A percentile compares a stretch with the other conserved stretches of the same genome.
phyloP scores from a whole-genome alignment of 306 rosid genomes.

The Psophocarpus tetragonolobus region DNA sequence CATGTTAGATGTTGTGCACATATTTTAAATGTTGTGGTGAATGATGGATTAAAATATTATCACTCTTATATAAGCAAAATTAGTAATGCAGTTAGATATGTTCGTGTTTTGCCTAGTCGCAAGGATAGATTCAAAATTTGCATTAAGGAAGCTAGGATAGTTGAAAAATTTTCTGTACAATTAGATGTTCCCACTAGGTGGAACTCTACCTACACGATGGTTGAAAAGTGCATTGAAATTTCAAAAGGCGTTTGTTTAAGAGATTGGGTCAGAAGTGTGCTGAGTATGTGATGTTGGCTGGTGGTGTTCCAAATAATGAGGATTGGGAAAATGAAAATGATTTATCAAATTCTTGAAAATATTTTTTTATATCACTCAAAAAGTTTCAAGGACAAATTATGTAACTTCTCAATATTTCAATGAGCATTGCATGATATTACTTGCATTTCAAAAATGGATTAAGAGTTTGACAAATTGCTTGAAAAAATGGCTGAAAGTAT shows the following conservation, averaged over 20 bases:
- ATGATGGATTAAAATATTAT: background rate
- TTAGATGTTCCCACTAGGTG: slow-evolving; percentile 9
- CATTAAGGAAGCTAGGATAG: background rate
- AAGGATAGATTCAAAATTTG: background rate
- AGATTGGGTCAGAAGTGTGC: background rate
- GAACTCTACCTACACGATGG: slow-evolving; percentile 12
- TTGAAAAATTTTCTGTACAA: background rate
- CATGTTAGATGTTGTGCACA: background rate
- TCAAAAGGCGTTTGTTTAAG: background rate
- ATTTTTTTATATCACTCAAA: background rate
- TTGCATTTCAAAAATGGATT: background rate
- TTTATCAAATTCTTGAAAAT: background rate
- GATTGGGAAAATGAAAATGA: background rate
- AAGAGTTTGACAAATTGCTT: background rate
- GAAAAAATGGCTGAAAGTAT: background rate
- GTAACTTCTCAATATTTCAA: background rate
- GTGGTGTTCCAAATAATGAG: background rate
- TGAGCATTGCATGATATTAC: background rate
- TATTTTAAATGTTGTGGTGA: background rate
- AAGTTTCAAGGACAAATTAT: background rate
- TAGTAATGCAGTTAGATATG: background rate
- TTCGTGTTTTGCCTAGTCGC: background rate
- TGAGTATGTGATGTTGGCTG: background rate
- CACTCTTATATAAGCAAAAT: background rate
- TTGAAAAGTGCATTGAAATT: background rate